These are phyloP conservation scores for Candida boleticola DNA, from an alignment of 805 yeast genomes.

Conservation along the genomic window DNA sequence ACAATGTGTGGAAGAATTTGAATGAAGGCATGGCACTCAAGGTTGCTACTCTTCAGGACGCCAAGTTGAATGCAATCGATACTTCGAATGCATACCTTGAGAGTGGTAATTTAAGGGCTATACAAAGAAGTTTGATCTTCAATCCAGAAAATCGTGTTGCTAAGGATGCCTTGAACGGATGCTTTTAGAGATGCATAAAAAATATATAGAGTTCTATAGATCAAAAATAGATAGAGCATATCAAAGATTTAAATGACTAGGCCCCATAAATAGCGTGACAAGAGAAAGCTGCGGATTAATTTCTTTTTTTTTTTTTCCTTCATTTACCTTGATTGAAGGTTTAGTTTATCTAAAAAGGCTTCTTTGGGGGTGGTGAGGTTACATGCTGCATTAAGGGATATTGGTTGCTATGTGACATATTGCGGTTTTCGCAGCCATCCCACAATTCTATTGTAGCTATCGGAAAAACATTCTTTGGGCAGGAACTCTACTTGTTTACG, in stretches of 20 bases:
- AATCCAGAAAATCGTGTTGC: conserved; percentile 42
- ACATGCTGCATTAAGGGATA: neutral
- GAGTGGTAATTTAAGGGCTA: conserved; percentile 47
- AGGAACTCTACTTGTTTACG: too few species aligned
- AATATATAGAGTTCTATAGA: neutral
- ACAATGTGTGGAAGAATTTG: conserved; percentile 66
- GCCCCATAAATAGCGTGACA: neutral
- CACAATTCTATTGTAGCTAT: too few species aligned
- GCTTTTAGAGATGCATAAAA: neutral
- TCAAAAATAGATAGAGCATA: neutral
- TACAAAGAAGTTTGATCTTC: conserved; percentile 68
- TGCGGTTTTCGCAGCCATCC: neutral
- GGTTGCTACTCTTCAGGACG: conserved; percentile 52
- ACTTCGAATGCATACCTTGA: conserved; percentile 52
- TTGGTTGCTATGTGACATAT: too few species aligned
- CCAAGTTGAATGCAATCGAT: conserved; percentile 48
- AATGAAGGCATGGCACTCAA: conserved; percentile 54
- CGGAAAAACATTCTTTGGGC: too few species aligned
- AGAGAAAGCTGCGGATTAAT: too few species aligned
- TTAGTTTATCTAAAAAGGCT: too few species aligned
- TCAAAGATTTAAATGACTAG: neutral
- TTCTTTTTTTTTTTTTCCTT: too few species aligned
- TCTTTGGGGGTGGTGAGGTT: neutral
- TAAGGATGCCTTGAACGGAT: conserved; percentile 8
- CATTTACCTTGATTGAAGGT: too few species aligned